A percentile compares a stretch with the other conserved stretches of the same genome.
phyloP scores from a whole-genome alignment of 2,329 filamentous ascomycete genomes.

The Fusarium begoniae region DNA sequence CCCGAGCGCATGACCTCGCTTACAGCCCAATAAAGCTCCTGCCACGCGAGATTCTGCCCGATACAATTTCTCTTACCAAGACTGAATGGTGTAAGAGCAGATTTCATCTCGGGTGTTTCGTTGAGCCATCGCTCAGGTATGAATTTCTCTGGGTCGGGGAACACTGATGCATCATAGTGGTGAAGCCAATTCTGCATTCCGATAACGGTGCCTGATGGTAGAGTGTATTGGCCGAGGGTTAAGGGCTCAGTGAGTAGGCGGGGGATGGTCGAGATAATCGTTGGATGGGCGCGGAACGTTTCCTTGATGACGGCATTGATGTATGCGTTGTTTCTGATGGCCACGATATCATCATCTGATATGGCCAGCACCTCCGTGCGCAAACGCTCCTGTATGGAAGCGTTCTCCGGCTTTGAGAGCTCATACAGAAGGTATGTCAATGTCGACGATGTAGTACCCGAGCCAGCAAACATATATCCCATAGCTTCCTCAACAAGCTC shows the following conservation, averaged over 20 bases:
- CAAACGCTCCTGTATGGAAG: neutral
- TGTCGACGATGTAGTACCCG: neutral
- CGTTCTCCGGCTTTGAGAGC: neutral
- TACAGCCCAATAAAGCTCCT: neutral
- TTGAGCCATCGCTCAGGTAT: neutral
- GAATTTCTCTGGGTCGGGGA: neutral
- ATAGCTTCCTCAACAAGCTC: neutral
- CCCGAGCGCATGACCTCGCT: neutral
- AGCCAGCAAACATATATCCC: neutral
- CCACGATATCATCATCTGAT: neutral
- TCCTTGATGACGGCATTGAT: neutral
- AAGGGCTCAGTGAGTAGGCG: neutral
- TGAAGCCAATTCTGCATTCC: neutral
- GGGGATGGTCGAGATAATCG: neutral
- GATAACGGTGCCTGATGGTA: neutral
- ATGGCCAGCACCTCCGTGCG: fast-evolving
- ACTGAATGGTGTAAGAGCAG: neutral
- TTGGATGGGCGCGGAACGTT: neutral
- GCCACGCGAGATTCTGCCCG: neutral
- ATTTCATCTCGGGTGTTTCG: neutral
- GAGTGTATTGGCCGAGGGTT: neutral
- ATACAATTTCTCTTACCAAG: neutral
- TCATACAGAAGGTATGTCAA: neutral
- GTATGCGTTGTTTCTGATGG: neutral
- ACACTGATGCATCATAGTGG: neutral